Evolutionary conservation across 768 basidiomycete genomes (phyloP).

Genomic region (Clavaria fumosa): DNA sequence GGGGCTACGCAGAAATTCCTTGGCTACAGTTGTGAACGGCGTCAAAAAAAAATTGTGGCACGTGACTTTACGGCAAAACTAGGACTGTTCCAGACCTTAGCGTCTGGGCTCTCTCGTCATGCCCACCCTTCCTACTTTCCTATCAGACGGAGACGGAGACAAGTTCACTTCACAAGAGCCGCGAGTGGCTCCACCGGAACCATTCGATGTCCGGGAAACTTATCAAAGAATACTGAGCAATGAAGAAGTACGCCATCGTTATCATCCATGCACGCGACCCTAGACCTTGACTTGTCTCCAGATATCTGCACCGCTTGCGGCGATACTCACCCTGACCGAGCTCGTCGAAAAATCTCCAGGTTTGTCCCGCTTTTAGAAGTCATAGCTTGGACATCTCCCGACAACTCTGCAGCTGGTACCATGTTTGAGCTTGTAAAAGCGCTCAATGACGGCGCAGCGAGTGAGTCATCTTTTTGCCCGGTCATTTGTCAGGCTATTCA

Average conservation of each 20-base stretch:
- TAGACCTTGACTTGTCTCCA: conserved; percentile 15
- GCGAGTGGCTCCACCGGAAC: too few species aligned
- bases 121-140: too few species aligned
- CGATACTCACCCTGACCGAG: conserved; percentile 73
- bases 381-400: conserved; percentile 6
- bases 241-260: conserved; percentile 34
- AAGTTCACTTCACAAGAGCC: too few species aligned
- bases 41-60: background rate
- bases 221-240: conserved; percentile 49
- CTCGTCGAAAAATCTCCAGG: conserved; percentile 61
- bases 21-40: background rate
- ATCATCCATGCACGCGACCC: background rate
- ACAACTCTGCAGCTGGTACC: conserved; percentile 47
- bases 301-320: conserved; percentile 76
- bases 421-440: conserved; percentile 87
- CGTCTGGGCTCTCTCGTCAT: background rate
- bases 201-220: too few species aligned
- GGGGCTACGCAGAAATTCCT: too few species aligned
- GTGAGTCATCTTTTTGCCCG: background rate
- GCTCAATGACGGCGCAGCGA: conserved; percentile 51
- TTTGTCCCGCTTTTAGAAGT: conserved; percentile 3
- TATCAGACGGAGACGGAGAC: too few species aligned
- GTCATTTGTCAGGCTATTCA: conserved; percentile 6
- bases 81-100: background rate
- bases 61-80: background rate